phyloP scores from a whole-genome alignment of 2,329 filamentous ascomycete species.

The Chaetomiaceae sp. region DNA sequence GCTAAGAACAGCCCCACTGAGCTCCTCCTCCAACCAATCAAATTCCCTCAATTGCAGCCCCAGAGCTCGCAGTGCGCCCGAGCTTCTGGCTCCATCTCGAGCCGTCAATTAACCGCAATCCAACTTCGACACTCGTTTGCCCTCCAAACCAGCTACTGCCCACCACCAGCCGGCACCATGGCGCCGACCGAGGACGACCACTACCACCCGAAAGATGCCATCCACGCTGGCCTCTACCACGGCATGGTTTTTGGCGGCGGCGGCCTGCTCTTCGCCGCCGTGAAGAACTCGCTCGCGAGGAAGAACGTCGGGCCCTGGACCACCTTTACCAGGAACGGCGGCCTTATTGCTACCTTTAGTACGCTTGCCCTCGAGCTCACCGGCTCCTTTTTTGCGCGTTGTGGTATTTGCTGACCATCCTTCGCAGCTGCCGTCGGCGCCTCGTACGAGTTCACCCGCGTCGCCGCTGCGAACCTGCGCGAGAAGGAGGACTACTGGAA shows the following conservation, averaged over 20 bases:
- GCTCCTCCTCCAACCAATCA: neutral
- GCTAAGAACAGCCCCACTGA: neutral
- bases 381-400: too few relatives aligned
- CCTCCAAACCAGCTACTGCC: conserved; percentile 1
- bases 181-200: conserved; percentile 31
- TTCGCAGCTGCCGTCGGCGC: conserved; percentile 64
- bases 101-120: conserved; percentile 4
- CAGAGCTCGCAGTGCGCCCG: neutral
- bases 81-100: conserved; percentile 8
- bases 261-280: conserved; percentile 50
- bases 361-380: conserved; percentile 27
- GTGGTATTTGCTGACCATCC: neutral
- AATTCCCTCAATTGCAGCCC: neutral
- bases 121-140: neutral
- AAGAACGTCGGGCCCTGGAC: conserved; percentile 77
- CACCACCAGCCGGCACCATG: conserved; percentile 24
- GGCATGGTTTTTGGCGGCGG: conserved; percentile 52
- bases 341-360: conserved; percentile 67
- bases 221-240: conserved; percentile 51
- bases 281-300: conserved; percentile 83
- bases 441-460: conserved; percentile 72
- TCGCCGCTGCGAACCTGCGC: conserved; percentile 77
- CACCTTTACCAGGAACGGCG: conserved; percentile 73
- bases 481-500: conserved; percentile 79
- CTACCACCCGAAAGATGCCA: conserved; percentile 50